A percentile compares a stretch with the other conserved stretches of the same genome.
phyloP scores from a whole-genome alignment of 495 filamentous ascomycete species.

The Daldinia concentrica region DNA sequence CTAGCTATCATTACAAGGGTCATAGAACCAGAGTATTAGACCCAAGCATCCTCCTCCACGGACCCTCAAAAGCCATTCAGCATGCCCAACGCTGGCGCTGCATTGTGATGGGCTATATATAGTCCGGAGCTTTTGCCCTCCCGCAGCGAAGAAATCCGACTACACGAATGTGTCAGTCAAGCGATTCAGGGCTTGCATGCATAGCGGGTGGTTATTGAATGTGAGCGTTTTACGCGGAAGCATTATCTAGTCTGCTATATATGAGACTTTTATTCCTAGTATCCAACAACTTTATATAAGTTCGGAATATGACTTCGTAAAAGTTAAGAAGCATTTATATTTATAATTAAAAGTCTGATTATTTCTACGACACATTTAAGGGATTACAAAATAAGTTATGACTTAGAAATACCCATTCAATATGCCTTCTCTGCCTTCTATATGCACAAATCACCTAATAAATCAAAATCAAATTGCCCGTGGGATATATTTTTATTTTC shows the following conservation, averaged over 20 bases:
- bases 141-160: not conserved
- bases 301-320: not conserved
- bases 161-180: not conserved
- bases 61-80: not conserved
- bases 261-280: not conserved
- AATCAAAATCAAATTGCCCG: not conserved
- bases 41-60: not conserved
- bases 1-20: not conserved
- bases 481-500: conserved; percentile 11
- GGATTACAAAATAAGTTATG: too few species aligned
- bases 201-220: not conserved
- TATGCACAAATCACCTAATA: not conserved
- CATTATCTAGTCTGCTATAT: not conserved
- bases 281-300: not conserved
- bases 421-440: too few species aligned
- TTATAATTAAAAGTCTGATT: too few species aligned
- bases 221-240: not conserved
- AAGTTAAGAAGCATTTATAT: not conserved
- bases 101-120: not conserved
- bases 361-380: too few species aligned
- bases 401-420: too few species aligned
- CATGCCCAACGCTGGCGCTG: not conserved
- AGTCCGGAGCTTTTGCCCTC: not conserved
- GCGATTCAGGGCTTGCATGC: not conserved
- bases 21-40: not conserved